These are phyloP conservation scores for Didymella pomorum DNA, from an alignment of 2,329 filamentous ascomycete genomes.

Conservation along the genomic window DNA sequence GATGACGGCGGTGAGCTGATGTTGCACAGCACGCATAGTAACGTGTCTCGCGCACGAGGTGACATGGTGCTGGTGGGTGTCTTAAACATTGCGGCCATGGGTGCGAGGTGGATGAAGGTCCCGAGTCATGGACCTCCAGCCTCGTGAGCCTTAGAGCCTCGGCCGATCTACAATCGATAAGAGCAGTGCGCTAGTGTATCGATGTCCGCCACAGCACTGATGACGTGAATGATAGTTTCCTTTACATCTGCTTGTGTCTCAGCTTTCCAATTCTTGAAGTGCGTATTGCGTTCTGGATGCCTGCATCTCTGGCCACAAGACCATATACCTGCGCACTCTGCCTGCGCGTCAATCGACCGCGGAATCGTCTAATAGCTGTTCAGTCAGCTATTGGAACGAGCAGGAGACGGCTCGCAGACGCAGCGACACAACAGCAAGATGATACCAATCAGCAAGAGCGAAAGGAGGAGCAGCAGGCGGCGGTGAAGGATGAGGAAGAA, in stretches of 20 bases:
- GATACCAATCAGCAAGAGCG: conserved; percentile 9
- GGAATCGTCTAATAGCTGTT: conserved; percentile 13
- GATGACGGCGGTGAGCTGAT: conserved; percentile 2
- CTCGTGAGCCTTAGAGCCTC: conserved; percentile 7
- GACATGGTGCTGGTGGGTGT: neutral
- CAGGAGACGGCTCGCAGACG: conserved; percentile 36
- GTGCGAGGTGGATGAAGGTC: conserved; percentile 10
- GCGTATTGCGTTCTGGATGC: conserved; percentile 38
- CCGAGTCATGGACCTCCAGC: neutral
- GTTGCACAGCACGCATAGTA: conserved; percentile 14
- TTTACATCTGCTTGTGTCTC: conserved; percentile 5
- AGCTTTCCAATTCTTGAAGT: conserved; percentile 6
- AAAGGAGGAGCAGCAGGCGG: neutral
- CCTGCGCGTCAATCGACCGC: conserved; percentile 45
- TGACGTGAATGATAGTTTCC: conserved; percentile 28
- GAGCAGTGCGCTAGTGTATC: conserved; percentile 6
- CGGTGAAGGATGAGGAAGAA: conserved; percentile 28
- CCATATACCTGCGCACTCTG: conserved; percentile 52
- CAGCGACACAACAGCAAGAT: conserved; percentile 26
- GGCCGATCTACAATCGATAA: conserved; percentile 18
- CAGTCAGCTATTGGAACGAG: conserved; percentile 16
- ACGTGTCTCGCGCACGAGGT: conserved; percentile 8
- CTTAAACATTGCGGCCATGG: neutral
- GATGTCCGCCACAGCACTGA: conserved; percentile 16
- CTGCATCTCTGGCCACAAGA: conserved; percentile 28